phyloP scores from a whole-genome alignment of 179 eudicot genomes.

The Nepenthes alata region DNA sequence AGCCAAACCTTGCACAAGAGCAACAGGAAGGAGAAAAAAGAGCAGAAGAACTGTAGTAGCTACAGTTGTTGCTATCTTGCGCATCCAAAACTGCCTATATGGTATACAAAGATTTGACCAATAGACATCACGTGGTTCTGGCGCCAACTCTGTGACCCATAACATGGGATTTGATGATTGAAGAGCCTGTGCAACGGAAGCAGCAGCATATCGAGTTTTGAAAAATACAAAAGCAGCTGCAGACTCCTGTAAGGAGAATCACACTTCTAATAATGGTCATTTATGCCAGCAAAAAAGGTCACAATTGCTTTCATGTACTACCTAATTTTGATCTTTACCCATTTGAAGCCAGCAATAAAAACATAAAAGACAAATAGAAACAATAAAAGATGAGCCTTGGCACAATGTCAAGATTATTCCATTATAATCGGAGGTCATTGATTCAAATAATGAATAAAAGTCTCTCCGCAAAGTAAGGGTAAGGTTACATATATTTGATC shows the following conservation, averaged over 20 bases:
- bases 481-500: no score
- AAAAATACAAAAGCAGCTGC: conserved; percentile 82
- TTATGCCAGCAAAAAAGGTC: no score
- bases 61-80: conserved; percentile 46
- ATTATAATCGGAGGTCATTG: no score
- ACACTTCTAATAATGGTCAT: background rate
- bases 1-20: conserved; percentile 69
- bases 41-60: conserved; percentile 51
- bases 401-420: no score
- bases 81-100: conserved; percentile 68
- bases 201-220: conserved; percentile 77
- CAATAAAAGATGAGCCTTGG: no score
- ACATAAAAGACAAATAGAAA: no score
- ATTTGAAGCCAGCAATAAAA: no score
- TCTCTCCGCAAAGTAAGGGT: no score
- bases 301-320: no score
- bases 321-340: no score
- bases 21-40: conserved; percentile 59
- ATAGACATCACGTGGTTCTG: conserved; percentile 69
- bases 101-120: conserved; percentile 83
- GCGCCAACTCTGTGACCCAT: conserved; percentile 80
- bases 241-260: conserved; percentile 42
- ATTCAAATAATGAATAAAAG: no score
- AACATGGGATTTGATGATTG: conserved; percentile 78
- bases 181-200: conserved; percentile 52